Percentiles rank a stretch among this genome's conserved stretches.
These are phyloP conservation scores for Actinomortierella wolfii DNA, from an alignment of 371 early-diverging fungal species.

Conservation along the genomic window DNA sequence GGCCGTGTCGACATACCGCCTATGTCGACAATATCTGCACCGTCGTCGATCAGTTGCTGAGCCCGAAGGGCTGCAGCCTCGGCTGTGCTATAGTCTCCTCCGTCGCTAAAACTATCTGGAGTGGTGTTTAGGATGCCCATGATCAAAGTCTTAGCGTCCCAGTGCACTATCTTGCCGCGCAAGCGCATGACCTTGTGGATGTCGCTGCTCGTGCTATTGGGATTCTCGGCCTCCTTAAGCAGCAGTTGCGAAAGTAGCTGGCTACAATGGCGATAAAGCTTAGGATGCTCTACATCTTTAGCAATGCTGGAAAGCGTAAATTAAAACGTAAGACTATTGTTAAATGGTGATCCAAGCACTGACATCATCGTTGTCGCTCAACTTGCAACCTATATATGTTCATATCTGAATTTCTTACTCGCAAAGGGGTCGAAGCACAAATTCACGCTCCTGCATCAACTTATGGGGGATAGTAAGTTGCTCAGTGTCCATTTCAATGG, in stretches of 20 bases:
- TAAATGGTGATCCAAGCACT: too few relatives aligned
- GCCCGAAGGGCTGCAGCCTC: slow-evolving; percentile 77
- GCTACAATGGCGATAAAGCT: slow-evolving; percentile 76
- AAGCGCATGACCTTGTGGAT: slow-evolving; percentile 57
- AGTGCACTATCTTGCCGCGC: slow-evolving; percentile 51
- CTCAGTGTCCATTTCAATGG: slow-evolving; percentile 71
- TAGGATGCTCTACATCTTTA: slow-evolving; percentile 88
- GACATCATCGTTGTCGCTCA: too few relatives aligned
- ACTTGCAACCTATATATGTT: too few relatives aligned
- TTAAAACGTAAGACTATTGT: slow-evolving; percentile 1
- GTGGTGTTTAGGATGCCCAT: slow-evolving; percentile 98
- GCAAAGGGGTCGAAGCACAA: slow-evolving; percentile 93
- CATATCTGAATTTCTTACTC: slow-evolving; percentile 81
- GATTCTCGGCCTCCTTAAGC: slow-evolving; percentile 49
- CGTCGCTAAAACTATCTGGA: slow-evolving; percentile 97
- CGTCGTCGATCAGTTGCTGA: slow-evolving; percentile 71
- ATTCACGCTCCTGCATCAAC: slow-evolving; percentile 88
- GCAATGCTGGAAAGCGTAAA: slow-evolving; percentile 66
- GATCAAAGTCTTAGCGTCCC: slow-evolving; percentile 73
- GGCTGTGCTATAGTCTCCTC: slow-evolving; percentile 70
- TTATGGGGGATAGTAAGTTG: slow-evolving; percentile 89
- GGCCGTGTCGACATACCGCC: slow-evolving; percentile 97
- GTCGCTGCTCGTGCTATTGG: slow-evolving; percentile 21
- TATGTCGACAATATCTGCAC: slow-evolving; percentile 94
- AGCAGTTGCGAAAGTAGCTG: slow-evolving; percentile 79